phyloP scores from a whole-genome alignment of 2,329 filamentous ascomycete genomes.

The Lasiodiplodia gonubiensis region DNA sequence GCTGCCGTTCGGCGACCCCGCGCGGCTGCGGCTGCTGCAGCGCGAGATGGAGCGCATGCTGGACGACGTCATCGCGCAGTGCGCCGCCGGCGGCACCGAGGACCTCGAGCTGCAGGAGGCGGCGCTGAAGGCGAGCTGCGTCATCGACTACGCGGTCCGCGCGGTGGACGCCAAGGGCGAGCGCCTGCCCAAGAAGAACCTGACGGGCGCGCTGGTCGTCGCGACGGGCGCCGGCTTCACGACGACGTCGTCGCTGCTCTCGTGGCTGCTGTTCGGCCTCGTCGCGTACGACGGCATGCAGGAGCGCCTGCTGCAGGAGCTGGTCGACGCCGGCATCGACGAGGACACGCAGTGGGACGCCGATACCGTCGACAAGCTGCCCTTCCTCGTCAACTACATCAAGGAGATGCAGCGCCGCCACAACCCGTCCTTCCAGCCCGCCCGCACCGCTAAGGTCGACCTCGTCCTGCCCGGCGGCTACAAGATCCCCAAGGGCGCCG shows the following conservation, averaged over 20 bases:
- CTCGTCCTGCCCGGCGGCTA: conserved; percentile 66
- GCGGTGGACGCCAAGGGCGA: conserved; percentile 62
- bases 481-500: conserved; percentile 56
- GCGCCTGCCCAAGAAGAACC: conserved; percentile 55
- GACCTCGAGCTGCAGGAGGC: conserved; percentile 47
- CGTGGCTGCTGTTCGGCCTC: conserved; percentile 63
- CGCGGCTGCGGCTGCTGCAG: conserved; percentile 46
- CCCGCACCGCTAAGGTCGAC: conserved; percentile 61
- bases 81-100: conserved; percentile 33
- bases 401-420: conserved; percentile 67
- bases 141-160: conserved; percentile 57
- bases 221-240: conserved; percentile 65
- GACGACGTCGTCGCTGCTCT: conserved; percentile 63
- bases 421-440: conserved; percentile 67
- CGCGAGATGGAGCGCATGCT: conserved; percentile 32
- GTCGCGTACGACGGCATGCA: conserved; percentile 62
- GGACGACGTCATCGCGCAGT: conserved; percentile 32
- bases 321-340: conserved; percentile 51
- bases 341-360: conserved; percentile 43
- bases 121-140: conserved; percentile 42
- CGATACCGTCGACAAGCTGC: conserved; percentile 48
- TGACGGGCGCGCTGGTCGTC: conserved; percentile 56
- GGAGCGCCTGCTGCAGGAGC: conserved; percentile 63
- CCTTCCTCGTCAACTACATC: conserved; percentile 63
- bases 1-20: conserved; percentile 64